Percentiles rank a stretch among this genome's conserved stretches.
phyloP scores from a whole-genome alignment of 2,329 filamentous ascomycete species.

The Canariomyces notabilis region DNA sequence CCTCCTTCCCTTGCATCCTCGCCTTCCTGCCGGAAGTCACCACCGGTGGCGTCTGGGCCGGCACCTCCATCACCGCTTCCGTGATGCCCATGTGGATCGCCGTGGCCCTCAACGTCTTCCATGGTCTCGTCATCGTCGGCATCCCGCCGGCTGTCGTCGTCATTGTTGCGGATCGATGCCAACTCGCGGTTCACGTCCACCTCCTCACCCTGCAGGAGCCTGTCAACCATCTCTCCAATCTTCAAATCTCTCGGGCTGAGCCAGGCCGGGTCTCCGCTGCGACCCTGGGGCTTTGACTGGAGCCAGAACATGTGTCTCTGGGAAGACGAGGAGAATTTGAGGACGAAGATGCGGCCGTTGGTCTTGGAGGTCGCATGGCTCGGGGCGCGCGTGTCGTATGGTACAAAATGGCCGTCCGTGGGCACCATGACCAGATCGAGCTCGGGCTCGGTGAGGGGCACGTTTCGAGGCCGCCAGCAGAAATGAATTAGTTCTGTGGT shows the following conservation, averaged over 20 bases:
- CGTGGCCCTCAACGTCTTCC: slow-evolving; percentile 67
- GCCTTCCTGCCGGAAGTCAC: slow-evolving; percentile 87
- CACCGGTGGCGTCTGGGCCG: slow-evolving; percentile 80
- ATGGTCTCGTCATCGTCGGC: slow-evolving; percentile 66
- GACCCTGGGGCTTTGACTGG: slow-evolving; percentile 79
- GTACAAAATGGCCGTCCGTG: slow-evolving; percentile 77
- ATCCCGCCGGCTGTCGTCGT: slow-evolving; percentile 39
- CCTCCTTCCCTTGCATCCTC: slow-evolving; percentile 85
- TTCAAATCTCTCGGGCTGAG: slow-evolving; percentile 82
- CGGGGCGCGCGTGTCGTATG: slow-evolving; percentile 61
- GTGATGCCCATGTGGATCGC: slow-evolving; percentile 53
- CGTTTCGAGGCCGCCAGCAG: slow-evolving; percentile 84
- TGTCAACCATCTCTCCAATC: slow-evolving; percentile 82
- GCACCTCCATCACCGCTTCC: slow-evolving; percentile 70
- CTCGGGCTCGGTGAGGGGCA: slow-evolving; percentile 66
- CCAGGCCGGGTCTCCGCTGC: slow-evolving; percentile 63
- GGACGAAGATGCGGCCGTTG: slow-evolving; percentile 84
- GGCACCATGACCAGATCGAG: slow-evolving; percentile 93
- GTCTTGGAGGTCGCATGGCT: slow-evolving; percentile 58
- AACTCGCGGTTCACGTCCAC: slow-evolving; percentile 74
- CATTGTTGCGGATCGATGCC: slow-evolving; percentile 56
- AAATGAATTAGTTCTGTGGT: slow-evolving; percentile 79
- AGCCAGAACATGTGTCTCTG: slow-evolving; percentile 94
- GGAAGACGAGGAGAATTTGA: slow-evolving; percentile 91
- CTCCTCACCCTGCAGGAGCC: slow-evolving; percentile 81